Base-by-base conservation (phyloP, 345 rosid genomes). In the Limnanthes douglasii region DNA sequence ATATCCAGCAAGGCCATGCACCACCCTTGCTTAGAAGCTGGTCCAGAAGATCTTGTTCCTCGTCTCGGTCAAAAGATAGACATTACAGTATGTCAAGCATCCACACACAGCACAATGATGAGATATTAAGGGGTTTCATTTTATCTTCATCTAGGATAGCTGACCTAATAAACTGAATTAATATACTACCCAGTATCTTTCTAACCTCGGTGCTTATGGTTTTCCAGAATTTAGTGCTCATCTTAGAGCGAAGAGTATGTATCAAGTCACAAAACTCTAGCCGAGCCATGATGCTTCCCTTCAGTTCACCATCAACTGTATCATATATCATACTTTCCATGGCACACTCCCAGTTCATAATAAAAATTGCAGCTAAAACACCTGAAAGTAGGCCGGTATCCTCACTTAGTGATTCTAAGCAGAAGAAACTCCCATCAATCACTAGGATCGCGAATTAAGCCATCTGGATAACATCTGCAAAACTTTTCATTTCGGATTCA, bases 1-100 rank as follows among this genome's bases (percentile, higher is more conserved):
- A n/a, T n/a, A 77, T 63, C 95, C 95, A 79, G 32, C 64, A 43
- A 30, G 94, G 98, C 95, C 98, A 90, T 20, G 32, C 41, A 41
- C 75, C 70, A 61, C 52, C 66, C 71, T 69, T 62, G 45, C 53
- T 50, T 15, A 79, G 62, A 35, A 90, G 84, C 59, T 66, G 65
- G 61, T 74, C 74, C 39, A 77, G 52, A 3, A 77, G 37, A 54
- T 42, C 48, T 50, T 83, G 77, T 56, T 84, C 85, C 53, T 69
- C 79, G 7, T 54, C 27, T 39, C 48, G 70, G 57, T 66, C 64
- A 54, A 43, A 33, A 53, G 79, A 72, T 42, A 74, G 68, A 56
- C 56, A 58, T 43, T 60, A 57, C 37, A 90, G 51, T 48, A 79
- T 58, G 57, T 75, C 75, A 55, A 58, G 46, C 52, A 74, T 44